Evolutionary conservation across 805 yeast genomes (phyloP), one percentile per base, ranked within the genome.

Genomic region (Lipomyces kockii): DNA sequence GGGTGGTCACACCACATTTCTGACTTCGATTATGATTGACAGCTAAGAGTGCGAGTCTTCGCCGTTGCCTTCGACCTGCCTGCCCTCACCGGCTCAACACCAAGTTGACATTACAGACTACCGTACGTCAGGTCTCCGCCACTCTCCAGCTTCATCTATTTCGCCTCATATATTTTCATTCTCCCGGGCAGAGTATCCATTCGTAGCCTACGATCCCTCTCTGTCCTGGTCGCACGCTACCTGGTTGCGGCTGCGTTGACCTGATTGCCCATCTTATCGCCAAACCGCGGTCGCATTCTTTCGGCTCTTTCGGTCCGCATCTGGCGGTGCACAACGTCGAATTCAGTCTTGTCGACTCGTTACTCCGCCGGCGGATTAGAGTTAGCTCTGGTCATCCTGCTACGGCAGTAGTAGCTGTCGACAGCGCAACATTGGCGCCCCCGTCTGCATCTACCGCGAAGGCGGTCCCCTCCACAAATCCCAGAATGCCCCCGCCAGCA

Each of bases 401-500:
- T 52, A 52, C 55, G 55, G n/a, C 34, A 7, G 55, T 52, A 25
- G 55, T 35, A 4, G 14, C 14, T 17, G 20, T 17, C 49, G 39
- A 43, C 32, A 9, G 12, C 25, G 37, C 27, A 37, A 27, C 8
- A 12, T 52, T n/a, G 55, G 49, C 64, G 46, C 65, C 63, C 29
- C 56, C 63, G 37, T 55, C 61, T 17, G 63, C 58, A 49, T 58
- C 68, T 34, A 39, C 27, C 56, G 54, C 56, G 43, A 14, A 34
- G 27, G 56, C 64, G 27, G 43, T 61, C 59, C 59, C 69, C 52
- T 29, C 66, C 29, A 27, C 39, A 58, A 49, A 51, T 25, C 17
- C 37, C 32, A 14, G 55, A 52, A 25, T 43, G 61, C 57, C 57
- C 43, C 17, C 63, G 11, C 14, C 62, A 17, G 29, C 65, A 6